Percentiles rank a stretch among this genome's conserved stretches.
These are phyloP conservation scores for Rhododendron molle DNA, from an alignment of 148 eudicot genomes.

Conservation along the genomic window DNA sequence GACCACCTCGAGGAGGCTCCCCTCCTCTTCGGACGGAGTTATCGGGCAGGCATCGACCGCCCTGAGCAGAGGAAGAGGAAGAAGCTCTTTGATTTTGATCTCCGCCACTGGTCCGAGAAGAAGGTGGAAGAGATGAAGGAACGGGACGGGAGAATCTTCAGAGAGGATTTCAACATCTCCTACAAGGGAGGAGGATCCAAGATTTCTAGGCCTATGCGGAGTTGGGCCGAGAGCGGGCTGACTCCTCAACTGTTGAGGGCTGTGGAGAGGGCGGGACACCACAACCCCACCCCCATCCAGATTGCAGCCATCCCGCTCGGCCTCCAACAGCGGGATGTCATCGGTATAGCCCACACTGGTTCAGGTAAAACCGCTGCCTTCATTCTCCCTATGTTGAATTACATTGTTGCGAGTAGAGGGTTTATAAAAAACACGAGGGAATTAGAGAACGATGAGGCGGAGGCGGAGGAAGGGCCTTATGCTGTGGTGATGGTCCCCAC, in stretches of 20 bases:
- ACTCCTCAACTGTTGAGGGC: conserved; percentile 59
- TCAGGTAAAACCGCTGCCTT: conserved; percentile 53
- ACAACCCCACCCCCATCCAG: conserved; percentile 36
- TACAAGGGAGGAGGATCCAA: conserved; percentile 55
- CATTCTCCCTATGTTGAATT: conserved; percentile 43
- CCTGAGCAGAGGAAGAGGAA: conserved; percentile 49
- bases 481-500: conserved; percentile 91
- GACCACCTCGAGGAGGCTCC: conserved; percentile 59
- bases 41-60: conserved; percentile 43
- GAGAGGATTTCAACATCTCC: conserved; percentile 14
- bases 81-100: conserved; percentile 48
- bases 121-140: conserved; percentile 16
- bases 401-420: conserved; percentile 20
- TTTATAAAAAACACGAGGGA: too few species aligned
- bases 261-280: conserved; percentile 42
- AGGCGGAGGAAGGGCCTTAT: conserved; percentile 78
- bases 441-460: conserved; percentile 26
- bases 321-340: conserved; percentile 41
- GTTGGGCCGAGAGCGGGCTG: conserved; percentile 72
- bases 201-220: conserved; percentile 73
- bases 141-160: too few species aligned
- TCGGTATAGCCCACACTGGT: conserved; percentile 43
- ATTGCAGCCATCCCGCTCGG: conserved; percentile 46
- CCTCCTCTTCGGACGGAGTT: conserved; percentile 40
- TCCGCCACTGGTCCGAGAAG: conserved; percentile 44